Evolutionary conservation across 371 early-diverging fungal species (phyloP), one percentile per base, ranked within the genome.

Genomic region (Batkoa obscura): DNA sequence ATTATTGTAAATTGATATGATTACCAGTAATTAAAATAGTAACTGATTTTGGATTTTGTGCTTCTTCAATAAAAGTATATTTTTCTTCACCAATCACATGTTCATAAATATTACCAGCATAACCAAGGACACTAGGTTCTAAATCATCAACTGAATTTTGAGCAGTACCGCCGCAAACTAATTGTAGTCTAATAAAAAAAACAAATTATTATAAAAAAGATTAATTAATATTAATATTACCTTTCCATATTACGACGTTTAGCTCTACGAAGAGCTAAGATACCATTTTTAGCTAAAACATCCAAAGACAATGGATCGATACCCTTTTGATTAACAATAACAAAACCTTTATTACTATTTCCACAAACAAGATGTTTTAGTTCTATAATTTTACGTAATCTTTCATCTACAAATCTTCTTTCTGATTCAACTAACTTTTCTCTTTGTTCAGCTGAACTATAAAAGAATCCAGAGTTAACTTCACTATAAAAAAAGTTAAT

Each of bases 181-280:
- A 71, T 68, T 96, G 94, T 59, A 99, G 83, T 60, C 80, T 76
- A 49, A 23, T 4, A n/a, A n/a, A n/a, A n/a, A n/a, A n/a, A n/a
- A n/a, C n/a, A n/a, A n/a, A n/a, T n/a, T n/a, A 0, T 48, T 0
- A 13, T 33, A 1, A 43, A 17, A 43, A 58, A 58, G 39, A 33
- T 5, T 33, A 31, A 13, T 23, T 34, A 37, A 32, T 43, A 17
- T 35, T 17, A 53, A 23, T 2, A 12, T 39, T 60, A 78, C 71
- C 99, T 88, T 74, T 99, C 99, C 92, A 99, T 93, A 77, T 99
- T 99, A 67, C 99, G 81, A 69, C 99, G 82, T 82, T 99, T 99
- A 54, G 99, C 99, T 59, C 99, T 79, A 62, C 99, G 86, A 43
- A 99, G 78, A n/a, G 96, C 99, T 47, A 99, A 66, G 60, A 99